Conservation (phyloP, 2,329 filamentous ascomycete species). For the Talaromyces funiculosus region DNA sequence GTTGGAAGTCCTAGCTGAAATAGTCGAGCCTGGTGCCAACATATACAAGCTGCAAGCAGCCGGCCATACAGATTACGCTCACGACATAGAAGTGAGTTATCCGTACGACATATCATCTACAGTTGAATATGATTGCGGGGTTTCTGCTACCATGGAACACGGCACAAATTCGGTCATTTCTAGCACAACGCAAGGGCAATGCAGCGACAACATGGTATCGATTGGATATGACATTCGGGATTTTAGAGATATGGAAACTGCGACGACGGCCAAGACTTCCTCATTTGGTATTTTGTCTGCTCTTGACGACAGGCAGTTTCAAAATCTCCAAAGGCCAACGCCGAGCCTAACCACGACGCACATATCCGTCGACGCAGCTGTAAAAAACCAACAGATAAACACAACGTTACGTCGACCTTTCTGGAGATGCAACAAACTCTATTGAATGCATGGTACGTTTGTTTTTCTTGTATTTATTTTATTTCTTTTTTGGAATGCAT, state of each 20-base stretch:
- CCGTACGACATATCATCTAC: neutral
- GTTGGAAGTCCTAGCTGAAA: neutral
- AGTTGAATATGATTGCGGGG: neutral
- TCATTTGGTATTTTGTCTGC: neutral
- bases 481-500: neutral
- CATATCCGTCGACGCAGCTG: neutral
- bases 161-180: neutral
- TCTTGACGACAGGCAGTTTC: neutral
- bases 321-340: neutral
- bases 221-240: neutral
- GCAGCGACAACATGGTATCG: neutral
- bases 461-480: too few relatives aligned
- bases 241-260: neutral
- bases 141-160: neutral
- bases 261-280: neutral
- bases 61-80: neutral
- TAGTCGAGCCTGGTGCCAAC: neutral
- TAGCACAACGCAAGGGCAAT: neutral
- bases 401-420: constrained; percentile 13
- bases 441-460: constrained; percentile 16
- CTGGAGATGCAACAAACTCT: constrained; percentile 23
- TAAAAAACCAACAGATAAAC: neutral
- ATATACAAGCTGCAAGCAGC: neutral
- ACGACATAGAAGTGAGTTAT: neutral
- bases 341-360: neutral